A percentile compares a stretch with the other conserved stretches of the same genome.
Evolutionary conservation across 1,284 basidiomycete species (phyloP).

Genomic region (Cryptococcus sp.): DNA sequence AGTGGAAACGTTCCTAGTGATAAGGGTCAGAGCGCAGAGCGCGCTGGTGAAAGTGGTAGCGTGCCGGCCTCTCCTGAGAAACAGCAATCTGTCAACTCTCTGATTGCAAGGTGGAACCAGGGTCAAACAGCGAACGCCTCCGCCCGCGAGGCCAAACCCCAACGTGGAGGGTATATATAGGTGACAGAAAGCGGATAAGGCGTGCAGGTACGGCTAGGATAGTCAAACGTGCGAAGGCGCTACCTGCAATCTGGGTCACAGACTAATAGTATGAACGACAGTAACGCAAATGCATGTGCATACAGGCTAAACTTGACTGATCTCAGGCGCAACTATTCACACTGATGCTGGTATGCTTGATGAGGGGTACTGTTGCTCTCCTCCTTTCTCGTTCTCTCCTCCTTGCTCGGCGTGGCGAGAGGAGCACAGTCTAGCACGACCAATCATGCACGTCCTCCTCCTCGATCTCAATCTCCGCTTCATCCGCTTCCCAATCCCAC

Average conservation of each 20-base stretch:
- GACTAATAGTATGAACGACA: not conserved
- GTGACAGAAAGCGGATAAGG: not conserved
- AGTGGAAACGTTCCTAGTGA: not conserved
- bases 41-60: conserved; percentile 8
- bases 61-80: conserved; percentile 39
- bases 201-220: not conserved
- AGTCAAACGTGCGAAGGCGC: not conserved
- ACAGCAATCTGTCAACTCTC: conserved; percentile 45
- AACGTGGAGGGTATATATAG: conserved; percentile 22
- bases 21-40: not conserved
- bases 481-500: conserved; percentile 30
- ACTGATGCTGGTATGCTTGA: not conserved
- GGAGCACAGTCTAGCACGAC: conserved; percentile 18
- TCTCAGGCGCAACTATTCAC: not conserved
- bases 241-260: not conserved
- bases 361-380: not conserved
- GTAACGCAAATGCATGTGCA: not conserved
- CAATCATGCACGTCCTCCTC: conserved; percentile 43
- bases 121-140: conserved; percentile 12
- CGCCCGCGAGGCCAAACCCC: conserved; percentile 6
- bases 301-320: not conserved
- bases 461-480: conserved; percentile 22
- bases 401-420: not conserved
- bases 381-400: not conserved
- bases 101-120: conserved; percentile 48